phyloP scores from a whole-genome alignment of 2,329 filamentous ascomycete species.

The Emericellopsis cladophorae region DNA sequence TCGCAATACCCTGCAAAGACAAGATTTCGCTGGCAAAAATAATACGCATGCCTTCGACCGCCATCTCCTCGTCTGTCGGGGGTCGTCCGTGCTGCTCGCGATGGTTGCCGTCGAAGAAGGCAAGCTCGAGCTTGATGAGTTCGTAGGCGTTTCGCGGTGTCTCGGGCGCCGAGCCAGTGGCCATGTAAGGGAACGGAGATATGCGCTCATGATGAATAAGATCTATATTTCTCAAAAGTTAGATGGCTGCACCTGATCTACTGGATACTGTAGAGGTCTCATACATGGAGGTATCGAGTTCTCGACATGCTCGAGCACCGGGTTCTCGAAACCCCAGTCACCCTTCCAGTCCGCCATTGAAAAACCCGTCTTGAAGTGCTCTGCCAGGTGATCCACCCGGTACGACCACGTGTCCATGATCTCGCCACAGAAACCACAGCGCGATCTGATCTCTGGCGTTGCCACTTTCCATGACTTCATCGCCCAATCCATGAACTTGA shows the following conservation, averaged over 20 bases:
- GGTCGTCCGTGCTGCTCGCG: constrained; percentile 23
- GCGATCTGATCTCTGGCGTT: constrained; percentile 47
- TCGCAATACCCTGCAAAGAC: constrained; percentile 23
- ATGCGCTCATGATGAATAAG: constrained; percentile 52
- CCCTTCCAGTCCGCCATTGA: constrained; percentile 60
- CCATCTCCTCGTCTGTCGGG: constrained; percentile 39
- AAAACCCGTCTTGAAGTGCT: constrained; percentile 54
- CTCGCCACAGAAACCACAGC: constrained; percentile 53
- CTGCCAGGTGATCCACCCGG: constrained; percentile 50
- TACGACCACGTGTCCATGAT: constrained; percentile 49
- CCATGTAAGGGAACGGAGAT: constrained; percentile 39
- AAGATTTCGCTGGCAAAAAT: constrained; percentile 40
- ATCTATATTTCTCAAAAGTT: constrained; percentile 33
- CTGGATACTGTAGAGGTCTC: constrained; percentile 23
- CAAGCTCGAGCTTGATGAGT: constrained; percentile 44
- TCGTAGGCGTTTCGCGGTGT: constrained; percentile 47
- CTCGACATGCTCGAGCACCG: constrained; percentile 50
- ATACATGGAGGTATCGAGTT: constrained; percentile 53
- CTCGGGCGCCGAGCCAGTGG: constrained; percentile 27
- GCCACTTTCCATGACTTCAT: constrained; percentile 52
- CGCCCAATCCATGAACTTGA: constrained; percentile 50
- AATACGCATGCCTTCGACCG: constrained; percentile 45
- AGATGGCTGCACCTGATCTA: constrained; percentile 24
- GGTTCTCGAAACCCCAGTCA: constrained; percentile 54
- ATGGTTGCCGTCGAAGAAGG: constrained; percentile 35